Percentiles rank a stretch among this genome's conserved stretches.
These are phyloP conservation scores for Exophiala mesophila DNA, from an alignment of 2,329 filamentous ascomycete species.

Conservation along the genomic window DNA sequence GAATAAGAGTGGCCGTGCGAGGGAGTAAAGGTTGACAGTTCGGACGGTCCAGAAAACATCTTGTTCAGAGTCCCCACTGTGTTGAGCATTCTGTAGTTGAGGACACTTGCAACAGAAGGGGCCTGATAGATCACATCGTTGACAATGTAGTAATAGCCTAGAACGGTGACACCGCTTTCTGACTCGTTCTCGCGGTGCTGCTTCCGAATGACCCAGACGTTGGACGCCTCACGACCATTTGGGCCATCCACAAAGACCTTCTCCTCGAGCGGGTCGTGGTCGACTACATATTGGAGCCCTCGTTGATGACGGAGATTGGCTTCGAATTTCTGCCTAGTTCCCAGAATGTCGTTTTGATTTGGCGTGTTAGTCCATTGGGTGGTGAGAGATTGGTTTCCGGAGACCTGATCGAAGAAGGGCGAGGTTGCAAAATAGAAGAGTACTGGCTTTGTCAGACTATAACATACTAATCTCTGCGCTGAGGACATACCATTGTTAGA, in stretches of 20 bases:
- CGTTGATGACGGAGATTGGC: conserved; percentile 48
- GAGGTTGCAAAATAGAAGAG: conserved; percentile 59
- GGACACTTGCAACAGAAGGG: conserved; percentile 54
- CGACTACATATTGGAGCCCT: conserved; percentile 57
- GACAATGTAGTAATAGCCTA: conserved; percentile 58
- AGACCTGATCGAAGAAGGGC: conserved; percentile 58
- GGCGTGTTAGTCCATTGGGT: conserved; percentile 47
- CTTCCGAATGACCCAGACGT: conserved; percentile 58
- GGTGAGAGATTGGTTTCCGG: conserved; percentile 56
- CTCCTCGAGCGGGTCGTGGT: conserved; percentile 51
- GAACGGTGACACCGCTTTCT: conserved; percentile 46
- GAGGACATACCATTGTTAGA: conserved; percentile 25
- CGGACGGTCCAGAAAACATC: conserved; percentile 49
- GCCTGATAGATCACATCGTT: conserved; percentile 59
- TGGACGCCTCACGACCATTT: conserved; percentile 40
- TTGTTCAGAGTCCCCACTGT: conserved; percentile 53
- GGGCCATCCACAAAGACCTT: conserved; percentile 37
- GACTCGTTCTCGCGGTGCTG: conserved; percentile 44
- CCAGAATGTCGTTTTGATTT: conserved; percentile 46
- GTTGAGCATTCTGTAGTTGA: conserved; percentile 52
- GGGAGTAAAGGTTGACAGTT: conserved; percentile 54
- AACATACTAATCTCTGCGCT: background rate
- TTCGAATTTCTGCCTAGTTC: conserved; percentile 55
- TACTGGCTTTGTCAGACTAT: conserved; percentile 35
- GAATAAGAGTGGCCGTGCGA: conserved; percentile 57